Conservation (phyloP, 495 filamentous ascomycete genomes). For the Chlorociboria aeruginascens region DNA sequence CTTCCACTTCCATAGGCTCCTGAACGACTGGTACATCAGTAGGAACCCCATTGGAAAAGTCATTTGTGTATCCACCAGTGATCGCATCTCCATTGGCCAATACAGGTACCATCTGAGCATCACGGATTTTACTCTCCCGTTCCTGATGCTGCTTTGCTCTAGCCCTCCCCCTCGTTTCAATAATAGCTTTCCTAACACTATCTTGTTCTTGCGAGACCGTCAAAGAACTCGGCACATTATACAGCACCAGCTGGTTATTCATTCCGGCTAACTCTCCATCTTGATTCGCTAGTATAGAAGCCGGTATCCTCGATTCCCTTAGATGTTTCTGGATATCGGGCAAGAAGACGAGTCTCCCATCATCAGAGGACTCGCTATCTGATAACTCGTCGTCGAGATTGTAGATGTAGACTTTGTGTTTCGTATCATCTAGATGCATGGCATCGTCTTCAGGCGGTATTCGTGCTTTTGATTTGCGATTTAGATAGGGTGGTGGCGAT, state of each 20-base stretch:
- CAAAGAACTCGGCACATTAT: slow-evolving; percentile 64
- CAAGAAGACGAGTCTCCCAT: slow-evolving; percentile 55
- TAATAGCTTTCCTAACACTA: slow-evolving; percentile 72
- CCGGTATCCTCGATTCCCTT: slow-evolving; percentile 49
- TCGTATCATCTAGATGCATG: slow-evolving; percentile 85
- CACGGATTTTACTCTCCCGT: neutral
- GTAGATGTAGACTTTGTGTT: slow-evolving; percentile 79
- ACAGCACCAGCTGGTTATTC: slow-evolving; percentile 59
- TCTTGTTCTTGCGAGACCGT: slow-evolving; percentile 67
- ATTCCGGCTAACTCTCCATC: slow-evolving; percentile 31
- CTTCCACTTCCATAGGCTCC: slow-evolving; percentile 5
- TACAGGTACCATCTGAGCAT: neutral
- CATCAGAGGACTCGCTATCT: slow-evolving; percentile 37
- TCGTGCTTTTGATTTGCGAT: neutral
- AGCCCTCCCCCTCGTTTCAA: slow-evolving; percentile 64
- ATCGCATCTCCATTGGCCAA: neutral
- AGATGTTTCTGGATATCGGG: slow-evolving; percentile 77
- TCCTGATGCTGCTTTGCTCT: slow-evolving; percentile 24
- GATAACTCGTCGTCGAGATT: slow-evolving; percentile 80
- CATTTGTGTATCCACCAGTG: slow-evolving; percentile 6
- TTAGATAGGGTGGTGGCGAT: neutral
- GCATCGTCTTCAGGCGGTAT: slow-evolving; percentile 33
- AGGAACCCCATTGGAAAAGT: slow-evolving; percentile 1
- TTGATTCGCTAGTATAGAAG: slow-evolving; percentile 42
- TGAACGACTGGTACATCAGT: neutral